A percentile compares a stretch with the other conserved stretches of the same genome.
Conservation (phyloP, 768 basidiomycete genomes). For the Multifurca ochricompacta region DNA sequence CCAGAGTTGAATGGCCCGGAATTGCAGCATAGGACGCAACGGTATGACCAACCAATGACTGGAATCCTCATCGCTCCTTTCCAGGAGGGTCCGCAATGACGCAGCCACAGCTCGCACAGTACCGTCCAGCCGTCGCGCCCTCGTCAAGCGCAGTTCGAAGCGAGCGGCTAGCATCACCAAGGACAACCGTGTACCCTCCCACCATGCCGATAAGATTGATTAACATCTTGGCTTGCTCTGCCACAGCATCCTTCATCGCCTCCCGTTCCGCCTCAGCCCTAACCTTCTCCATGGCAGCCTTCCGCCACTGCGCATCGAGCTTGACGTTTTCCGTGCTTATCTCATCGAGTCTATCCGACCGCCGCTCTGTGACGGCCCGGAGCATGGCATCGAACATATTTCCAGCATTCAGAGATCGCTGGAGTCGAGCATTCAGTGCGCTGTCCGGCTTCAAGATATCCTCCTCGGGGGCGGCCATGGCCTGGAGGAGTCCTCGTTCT, state of each 20-base stretch:
- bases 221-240: conserved; percentile 56
- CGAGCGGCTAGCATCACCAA: conserved; percentile 49
- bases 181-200: conserved; percentile 65
- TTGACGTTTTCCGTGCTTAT: conserved; percentile 59
- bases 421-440: conserved; percentile 46
- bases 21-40: conserved; percentile 49
- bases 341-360: conserved; percentile 72
- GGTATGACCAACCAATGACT: conserved; percentile 57
- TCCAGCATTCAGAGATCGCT: conserved; percentile 63
- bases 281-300: conserved; percentile 61
- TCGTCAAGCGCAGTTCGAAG: conserved; percentile 35
- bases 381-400: conserved; percentile 83
- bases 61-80: conserved; percentile 68
- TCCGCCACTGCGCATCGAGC: conserved; percentile 55
- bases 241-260: conserved; percentile 52
- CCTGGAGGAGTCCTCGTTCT: conserved; percentile 60
- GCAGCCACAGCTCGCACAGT: conserved; percentile 42
- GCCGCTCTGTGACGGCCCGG: conserved; percentile 73
- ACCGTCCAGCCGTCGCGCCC: conserved; percentile 30
- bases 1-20: conserved; percentile 29
- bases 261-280: conserved; percentile 61
- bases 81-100: conserved; percentile 47
- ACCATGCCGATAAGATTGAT: conserved; percentile 74
- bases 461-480: conserved; percentile 66
- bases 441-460: conserved; percentile 53